phyloP scores from a whole-genome alignment of 805 yeast species.

The Sugiyamaella floridensis region DNA sequence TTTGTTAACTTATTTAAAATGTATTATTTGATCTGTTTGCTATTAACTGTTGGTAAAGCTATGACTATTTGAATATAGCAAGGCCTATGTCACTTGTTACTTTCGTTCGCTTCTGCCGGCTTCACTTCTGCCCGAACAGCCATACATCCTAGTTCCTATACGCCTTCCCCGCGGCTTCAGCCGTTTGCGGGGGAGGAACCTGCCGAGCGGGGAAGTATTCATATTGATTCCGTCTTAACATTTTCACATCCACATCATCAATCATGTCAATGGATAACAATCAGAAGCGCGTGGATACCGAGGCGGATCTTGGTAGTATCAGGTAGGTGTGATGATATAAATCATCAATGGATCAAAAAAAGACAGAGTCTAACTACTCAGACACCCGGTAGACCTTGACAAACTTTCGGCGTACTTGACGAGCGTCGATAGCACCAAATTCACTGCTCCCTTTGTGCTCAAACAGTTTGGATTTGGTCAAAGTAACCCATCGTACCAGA shows the following conservation, averaged over 20 bases:
- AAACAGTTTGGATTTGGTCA: constrained; percentile 58
- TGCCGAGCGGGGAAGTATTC: neutral
- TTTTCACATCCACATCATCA: neutral
- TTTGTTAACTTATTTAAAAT: neutral
- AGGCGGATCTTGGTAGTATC: constrained; percentile 27
- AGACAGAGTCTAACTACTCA: constrained; percentile 5
- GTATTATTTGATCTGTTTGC: neutral
- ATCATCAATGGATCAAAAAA: neutral
- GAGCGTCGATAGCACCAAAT: constrained; percentile 14
- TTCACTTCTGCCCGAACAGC: no score
- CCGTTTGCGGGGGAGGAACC: neutral
- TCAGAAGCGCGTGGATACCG: constrained; percentile 26
- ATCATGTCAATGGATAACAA: neutral
- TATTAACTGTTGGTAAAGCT: neutral
- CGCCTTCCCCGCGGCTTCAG: neutral
- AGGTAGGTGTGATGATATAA: constrained; percentile 4
- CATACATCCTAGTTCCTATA: no score
- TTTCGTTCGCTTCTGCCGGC: no score
- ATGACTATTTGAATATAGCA: no score
- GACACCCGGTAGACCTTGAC: constrained; percentile 27
- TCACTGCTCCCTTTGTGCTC: constrained; percentile 31
- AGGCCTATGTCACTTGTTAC: no score
- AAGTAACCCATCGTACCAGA: constrained; percentile 54
- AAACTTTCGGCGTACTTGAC: constrained; percentile 26
- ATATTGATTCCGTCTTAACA: neutral